Conservation (phyloP, 2,329 filamentous ascomycete species). For the Trichoderma brevicompactum region DNA sequence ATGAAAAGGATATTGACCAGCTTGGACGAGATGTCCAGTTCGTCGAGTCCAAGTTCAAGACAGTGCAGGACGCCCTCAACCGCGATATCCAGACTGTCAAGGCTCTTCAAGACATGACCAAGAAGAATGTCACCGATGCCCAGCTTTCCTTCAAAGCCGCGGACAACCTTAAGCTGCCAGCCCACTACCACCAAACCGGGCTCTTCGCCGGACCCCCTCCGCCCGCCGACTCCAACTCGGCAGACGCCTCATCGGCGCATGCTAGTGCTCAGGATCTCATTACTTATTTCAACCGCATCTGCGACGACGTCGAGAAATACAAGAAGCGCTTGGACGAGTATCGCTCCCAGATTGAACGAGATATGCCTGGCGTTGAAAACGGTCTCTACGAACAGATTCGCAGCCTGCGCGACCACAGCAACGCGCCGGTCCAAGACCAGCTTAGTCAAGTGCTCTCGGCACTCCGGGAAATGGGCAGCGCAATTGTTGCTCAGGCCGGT, state of each 20-base stretch:
- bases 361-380: constrained; percentile 54
- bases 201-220: constrained; percentile 46
- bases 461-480: constrained; percentile 47
- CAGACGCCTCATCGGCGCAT: constrained; percentile 44
- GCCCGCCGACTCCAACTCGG: constrained; percentile 37
- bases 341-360: constrained; percentile 51
- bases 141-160: constrained; percentile 73
- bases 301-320: constrained; percentile 50
- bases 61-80: constrained; percentile 51
- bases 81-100: constrained; percentile 67
- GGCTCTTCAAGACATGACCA: constrained; percentile 61
- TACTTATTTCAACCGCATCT: constrained; percentile 51
- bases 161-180: constrained; percentile 73
- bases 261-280: constrained; percentile 50
- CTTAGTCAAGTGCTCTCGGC: constrained; percentile 46
- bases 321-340: constrained; percentile 51
- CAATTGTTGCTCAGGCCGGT: constrained; percentile 48
- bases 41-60: constrained; percentile 54
- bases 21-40: constrained; percentile 54
- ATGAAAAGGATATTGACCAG: constrained; percentile 54
- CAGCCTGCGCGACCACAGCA: constrained; percentile 43
- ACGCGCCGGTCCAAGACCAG: constrained; percentile 44
- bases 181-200: constrained; percentile 56
- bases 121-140: constrained; percentile 71
- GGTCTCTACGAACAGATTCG: constrained; percentile 52